Conservation (phyloP, 1,284 basidiomycete species). For the Apiotrichum akiyoshidainum region DNA sequence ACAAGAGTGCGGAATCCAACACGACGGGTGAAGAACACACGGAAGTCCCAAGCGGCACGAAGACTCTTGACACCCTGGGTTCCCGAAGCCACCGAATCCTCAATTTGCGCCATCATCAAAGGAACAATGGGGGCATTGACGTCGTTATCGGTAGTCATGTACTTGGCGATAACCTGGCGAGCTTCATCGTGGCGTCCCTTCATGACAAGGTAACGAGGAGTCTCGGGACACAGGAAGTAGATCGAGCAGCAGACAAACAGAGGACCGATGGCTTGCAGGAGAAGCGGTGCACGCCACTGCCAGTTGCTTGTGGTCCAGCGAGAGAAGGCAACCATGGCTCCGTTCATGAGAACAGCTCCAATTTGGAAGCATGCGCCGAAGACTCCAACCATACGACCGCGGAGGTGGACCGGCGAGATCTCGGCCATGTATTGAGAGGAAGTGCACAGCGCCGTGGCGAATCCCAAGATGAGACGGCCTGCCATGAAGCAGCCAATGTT, state of each 20-base stretch:
- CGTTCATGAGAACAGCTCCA: slow-evolving; percentile 57
- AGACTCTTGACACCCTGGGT: slow-evolving; percentile 30
- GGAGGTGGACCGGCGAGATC: slow-evolving; percentile 54
- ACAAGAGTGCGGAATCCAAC: slow-evolving; percentile 6
- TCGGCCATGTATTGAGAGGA: slow-evolving; percentile 5
- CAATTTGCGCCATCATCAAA: slow-evolving; percentile 57
- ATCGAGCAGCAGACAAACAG: slow-evolving; percentile 10
- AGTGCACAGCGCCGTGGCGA: slow-evolving; percentile 37
- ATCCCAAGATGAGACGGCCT: slow-evolving; percentile 56
- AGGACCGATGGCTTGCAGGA: slow-evolving; percentile 10
- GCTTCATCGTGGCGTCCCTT: slow-evolving; percentile 11
- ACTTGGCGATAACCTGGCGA: slow-evolving; percentile 13
- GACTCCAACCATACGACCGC: slow-evolving; percentile 55
- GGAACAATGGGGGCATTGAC: slow-evolving; percentile 56
- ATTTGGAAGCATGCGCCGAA: slow-evolving; percentile 41
- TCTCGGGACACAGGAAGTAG: slow-evolving; percentile 10
- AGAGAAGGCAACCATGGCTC: slow-evolving; percentile 57
- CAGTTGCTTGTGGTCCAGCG: slow-evolving; percentile 52
- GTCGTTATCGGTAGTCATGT: slow-evolving; percentile 56
- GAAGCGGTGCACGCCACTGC: slow-evolving; percentile 4
- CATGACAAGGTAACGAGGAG: slow-evolving; percentile 11
- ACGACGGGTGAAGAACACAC: slow-evolving; percentile 28
- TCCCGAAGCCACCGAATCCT: slow-evolving; percentile 46
- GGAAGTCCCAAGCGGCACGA: slow-evolving; percentile 56
- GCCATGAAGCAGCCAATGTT: slow-evolving; percentile 54